Percentiles rank a stretch among this genome's conserved stretches.
phyloP scores from a whole-genome alignment of 2,329 filamentous ascomycete species.

The Aspergillus latus region DNA sequence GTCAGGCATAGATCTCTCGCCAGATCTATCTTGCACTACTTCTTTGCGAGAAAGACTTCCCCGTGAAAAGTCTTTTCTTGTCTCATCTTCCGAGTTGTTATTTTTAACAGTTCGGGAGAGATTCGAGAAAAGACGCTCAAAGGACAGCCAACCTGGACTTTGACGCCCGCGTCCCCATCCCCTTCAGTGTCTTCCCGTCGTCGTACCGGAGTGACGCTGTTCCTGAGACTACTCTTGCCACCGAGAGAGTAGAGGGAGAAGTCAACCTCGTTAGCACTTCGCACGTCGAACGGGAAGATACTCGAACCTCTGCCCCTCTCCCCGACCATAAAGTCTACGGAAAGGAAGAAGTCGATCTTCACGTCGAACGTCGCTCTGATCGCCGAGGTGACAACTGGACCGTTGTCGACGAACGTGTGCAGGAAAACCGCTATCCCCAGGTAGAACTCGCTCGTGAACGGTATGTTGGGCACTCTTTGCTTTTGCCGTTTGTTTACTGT shows the following conservation, averaged over 20 bases:
- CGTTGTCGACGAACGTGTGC: constrained; percentile 35
- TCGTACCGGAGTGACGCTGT: constrained; percentile 81
- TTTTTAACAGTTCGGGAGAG: constrained; percentile 46
- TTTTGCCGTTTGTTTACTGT: constrained; percentile 12
- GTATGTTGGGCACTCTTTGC: constrained; percentile 35
- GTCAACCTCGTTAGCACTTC: constrained; percentile 71
- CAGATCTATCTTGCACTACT: constrained; percentile 16
- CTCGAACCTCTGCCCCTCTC: constrained; percentile 68
- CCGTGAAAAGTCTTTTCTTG: constrained; percentile 48
- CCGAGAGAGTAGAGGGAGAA: constrained; percentile 78
- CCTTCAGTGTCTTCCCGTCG: constrained; percentile 99
- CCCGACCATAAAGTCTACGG: constrained; percentile 65
- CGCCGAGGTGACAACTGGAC: constrained; percentile 13
- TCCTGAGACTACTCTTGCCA: constrained; percentile 64
- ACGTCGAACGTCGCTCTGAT: constrained; percentile 54
- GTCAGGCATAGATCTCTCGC: constrained; percentile 25
- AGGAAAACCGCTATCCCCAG: constrained; percentile 45
- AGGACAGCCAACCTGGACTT: constrained; percentile 99
- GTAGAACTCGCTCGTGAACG: constrained; percentile 53
- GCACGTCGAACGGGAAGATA: constrained; percentile 98
- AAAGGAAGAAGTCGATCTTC: constrained; percentile 85
- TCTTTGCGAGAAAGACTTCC: constrained; percentile 40
- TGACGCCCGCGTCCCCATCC: constrained; percentile 98
- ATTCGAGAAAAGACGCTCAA: constrained; percentile 70
- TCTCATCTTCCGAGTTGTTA: constrained; percentile 50